Percentiles rank a stretch among this genome's conserved stretches.
Evolutionary conservation across 2,329 filamentous ascomycete species (phyloP).

Genomic region (Byssochlamys sp.): DNA sequence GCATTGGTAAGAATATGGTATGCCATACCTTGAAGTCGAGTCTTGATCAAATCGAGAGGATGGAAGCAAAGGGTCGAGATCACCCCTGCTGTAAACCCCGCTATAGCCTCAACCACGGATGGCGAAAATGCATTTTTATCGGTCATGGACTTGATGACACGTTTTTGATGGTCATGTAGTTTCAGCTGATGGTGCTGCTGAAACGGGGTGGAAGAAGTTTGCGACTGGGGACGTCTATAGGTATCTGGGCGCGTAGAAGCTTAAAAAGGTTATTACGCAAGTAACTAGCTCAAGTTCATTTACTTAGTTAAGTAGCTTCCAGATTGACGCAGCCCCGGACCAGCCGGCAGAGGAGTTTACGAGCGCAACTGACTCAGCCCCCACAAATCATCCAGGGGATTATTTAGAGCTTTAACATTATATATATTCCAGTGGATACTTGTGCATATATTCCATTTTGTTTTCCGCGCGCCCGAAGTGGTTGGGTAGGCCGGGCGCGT

Average conservation of each 20-base stretch:
- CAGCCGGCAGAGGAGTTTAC: not conserved
- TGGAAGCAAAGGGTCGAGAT: constrained; percentile 80
- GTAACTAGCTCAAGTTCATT: too few species aligned
- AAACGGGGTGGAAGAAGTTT: not conserved
- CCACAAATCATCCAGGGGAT: not conserved
- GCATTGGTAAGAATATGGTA: constrained; percentile 28
- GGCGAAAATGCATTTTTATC: constrained; percentile 54
- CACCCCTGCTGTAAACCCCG: constrained; percentile 80
- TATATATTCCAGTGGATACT: not conserved
- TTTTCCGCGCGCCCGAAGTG: not conserved
- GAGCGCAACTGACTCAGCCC: not conserved
- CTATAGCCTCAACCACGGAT: constrained; percentile 74
- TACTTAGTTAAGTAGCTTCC: not conserved
- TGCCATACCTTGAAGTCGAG: constrained; percentile 69
- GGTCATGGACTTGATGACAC: constrained; percentile 32
- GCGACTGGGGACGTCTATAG: not conserved
- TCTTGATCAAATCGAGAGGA: constrained; percentile 92
- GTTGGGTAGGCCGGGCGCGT: not conserved
- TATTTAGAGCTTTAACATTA: not conserved
- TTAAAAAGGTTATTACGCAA: not conserved
- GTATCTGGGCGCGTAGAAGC: not conserved
- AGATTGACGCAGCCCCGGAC: not conserved
- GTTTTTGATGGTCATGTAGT: not conserved
- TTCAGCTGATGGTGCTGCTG: not conserved
- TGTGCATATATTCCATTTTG: not conserved